These are phyloP conservation scores for Coprinellus micaceus DNA, from an alignment of 768 basidiomycete species.

Conservation along the genomic window DNA sequence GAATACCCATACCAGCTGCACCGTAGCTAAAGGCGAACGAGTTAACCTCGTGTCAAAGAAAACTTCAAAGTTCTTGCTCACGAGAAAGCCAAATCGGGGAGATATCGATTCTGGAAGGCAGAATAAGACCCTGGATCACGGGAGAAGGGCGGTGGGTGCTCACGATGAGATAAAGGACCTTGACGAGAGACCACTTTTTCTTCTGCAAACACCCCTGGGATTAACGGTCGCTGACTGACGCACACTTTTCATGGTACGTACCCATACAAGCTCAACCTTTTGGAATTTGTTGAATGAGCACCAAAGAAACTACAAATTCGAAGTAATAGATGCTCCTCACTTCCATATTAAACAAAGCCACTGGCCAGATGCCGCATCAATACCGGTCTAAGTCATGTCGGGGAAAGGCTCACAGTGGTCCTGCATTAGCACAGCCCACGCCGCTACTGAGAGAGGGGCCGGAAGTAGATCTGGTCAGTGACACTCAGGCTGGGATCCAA, in stretches of 20 bases:
- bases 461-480: too few species aligned
- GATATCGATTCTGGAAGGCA: neutral
- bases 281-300: neutral
- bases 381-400: too few species aligned
- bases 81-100: neutral
- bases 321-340: neutral
- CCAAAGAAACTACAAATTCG: neutral
- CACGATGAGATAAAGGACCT: slow-evolving; percentile 3
- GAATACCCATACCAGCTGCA: neutral
- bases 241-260: neutral
- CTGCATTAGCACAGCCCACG: neutral
- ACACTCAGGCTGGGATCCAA: too few species aligned
- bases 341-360: slow-evolving; percentile 3
- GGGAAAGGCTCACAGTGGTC: slow-evolving; percentile 1
- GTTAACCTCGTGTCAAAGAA: neutral
- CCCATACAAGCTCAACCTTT: slow-evolving; percentile 7
- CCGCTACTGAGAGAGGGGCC: neutral
- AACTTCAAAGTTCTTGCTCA: neutral
- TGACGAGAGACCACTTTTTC: neutral
- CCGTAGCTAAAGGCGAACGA: neutral
- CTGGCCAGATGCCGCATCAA: neutral
- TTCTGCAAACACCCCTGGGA: neutral
- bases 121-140: neutral
- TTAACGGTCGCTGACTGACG: neutral
- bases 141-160: neutral